Evolutionary conservation across 2,329 filamentous ascomycete species (phyloP).

Genomic region (Diplodia intermedia): DNA sequence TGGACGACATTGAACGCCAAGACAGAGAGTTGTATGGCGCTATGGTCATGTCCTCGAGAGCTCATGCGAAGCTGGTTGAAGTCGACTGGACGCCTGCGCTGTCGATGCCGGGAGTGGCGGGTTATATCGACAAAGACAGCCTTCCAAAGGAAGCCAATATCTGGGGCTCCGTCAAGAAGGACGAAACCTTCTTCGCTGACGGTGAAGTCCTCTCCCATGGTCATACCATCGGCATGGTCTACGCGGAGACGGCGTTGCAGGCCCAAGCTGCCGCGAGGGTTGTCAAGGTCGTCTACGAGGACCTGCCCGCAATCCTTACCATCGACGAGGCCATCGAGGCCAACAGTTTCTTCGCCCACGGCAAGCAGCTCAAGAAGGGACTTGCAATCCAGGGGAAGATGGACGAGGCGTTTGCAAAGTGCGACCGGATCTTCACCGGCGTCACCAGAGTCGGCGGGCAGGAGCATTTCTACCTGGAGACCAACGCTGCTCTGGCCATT

Average conservation of each 20-base stretch:
- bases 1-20: slow-evolving; percentile 85
- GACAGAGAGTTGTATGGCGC: slow-evolving; percentile 88
- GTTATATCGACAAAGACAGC: slow-evolving; percentile 82
- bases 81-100: slow-evolving; percentile 78
- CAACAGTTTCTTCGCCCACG: slow-evolving; percentile 83
- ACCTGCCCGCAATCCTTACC: slow-evolving; percentile 82
- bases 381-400: slow-evolving; percentile 58
- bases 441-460: slow-evolving; percentile 88
- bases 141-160: slow-evolving; percentile 82
- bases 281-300: slow-evolving; percentile 87
- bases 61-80: slow-evolving; percentile 83
- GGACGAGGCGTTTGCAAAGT: slow-evolving; percentile 75
- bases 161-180: slow-evolving; percentile 82
- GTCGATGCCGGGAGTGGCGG: slow-evolving; percentile 84
- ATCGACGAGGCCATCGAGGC: slow-evolving; percentile 94
- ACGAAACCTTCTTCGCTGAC: slow-evolving; percentile 90
- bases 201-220: slow-evolving; percentile 85
- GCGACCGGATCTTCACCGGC: slow-evolving; percentile 84
- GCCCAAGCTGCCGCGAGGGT: slow-evolving; percentile 82
- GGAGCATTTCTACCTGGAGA: slow-evolving; percentile 97
- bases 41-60: slow-evolving; percentile 83
- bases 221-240: slow-evolving; percentile 86
- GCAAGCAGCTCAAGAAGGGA: slow-evolving; percentile 79
- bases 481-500: slow-evolving; percentile 81
- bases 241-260: slow-evolving; percentile 77